Base-by-base conservation (phyloP, 345 rosid genomes). In the Citrus sp. region DNA sequence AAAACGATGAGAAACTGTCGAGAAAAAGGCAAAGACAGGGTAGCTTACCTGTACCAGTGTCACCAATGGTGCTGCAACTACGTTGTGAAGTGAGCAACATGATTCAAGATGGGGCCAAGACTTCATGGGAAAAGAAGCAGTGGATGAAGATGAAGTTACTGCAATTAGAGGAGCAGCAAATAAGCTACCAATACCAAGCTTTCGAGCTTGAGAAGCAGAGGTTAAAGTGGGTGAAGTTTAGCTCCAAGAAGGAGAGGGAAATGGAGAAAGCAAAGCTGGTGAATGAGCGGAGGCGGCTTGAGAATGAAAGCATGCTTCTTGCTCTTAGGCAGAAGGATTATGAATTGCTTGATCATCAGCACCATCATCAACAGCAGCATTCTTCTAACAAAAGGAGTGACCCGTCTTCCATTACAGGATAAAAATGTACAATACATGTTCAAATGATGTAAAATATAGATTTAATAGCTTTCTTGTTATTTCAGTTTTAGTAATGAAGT, bases 211-310 rank as follows among this genome's bases (percentile, higher is more conserved):
- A 97, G 89, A 97, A 91, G 87, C 95, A 92, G 80, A 87, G 95
- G 85, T 73, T 94, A 58, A 97, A 97, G 80, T 97, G 99, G 99
- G 81, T 94, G 79, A 94, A 88, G 73, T 97, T 92, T 75, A 86
- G 94, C 70, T 81, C 92, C 72, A 92, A 91, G 88, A 97, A 97
- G 75, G 99, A 93, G 82, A 89, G 98, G 82, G 99, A 97, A 25
- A 92, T 97, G 98, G 99, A 97, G 86, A 92, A 82, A 40, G 87
- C 90, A 32, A 94, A 89, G 87, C 86, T 97, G 0, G 93, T 90
- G 81, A 94, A 94, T 25, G 90, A 94, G 61, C 78, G 93, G 42
- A 84, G 85, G 64, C 73, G 86, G 78, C 90, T 94, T 0, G 98
- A 94, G 80, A 89, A 87, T 34, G 97, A 93, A 78, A 89, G 93